phyloP scores from a whole-genome alignment of 768 basidiomycete genomes.

The Termitomyces heimii region DNA sequence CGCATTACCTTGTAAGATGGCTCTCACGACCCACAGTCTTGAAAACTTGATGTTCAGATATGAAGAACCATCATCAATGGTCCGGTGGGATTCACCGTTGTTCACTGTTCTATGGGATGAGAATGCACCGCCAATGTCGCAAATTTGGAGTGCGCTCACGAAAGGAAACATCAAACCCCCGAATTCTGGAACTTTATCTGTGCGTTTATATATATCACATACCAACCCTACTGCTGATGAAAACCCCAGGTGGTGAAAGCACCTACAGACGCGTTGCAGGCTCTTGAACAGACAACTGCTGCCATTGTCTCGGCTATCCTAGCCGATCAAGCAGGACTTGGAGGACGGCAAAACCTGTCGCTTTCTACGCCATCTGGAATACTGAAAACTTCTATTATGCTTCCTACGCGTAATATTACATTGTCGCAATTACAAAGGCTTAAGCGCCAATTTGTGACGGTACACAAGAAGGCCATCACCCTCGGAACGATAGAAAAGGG shows the following conservation, averaged over 20 bases:
- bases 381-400: conserved; percentile 41
- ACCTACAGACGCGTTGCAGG: conserved; percentile 81
- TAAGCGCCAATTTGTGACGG: conserved; percentile 86
- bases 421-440: conserved; percentile 84
- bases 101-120: conserved; percentile 82
- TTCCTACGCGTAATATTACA: conserved; percentile 70
- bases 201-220: conserved; percentile 25
- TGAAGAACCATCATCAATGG: conserved; percentile 97
- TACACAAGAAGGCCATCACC: conserved; percentile 87
- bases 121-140: conserved; percentile 52
- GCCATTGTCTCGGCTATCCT: conserved; percentile 69
- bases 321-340: conserved; percentile 49
- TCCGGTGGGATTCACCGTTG: conserved; percentile 97
- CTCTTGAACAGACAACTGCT: conserved; percentile 75
- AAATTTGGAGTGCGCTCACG: conserved; percentile 79
- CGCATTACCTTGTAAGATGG: background rate
- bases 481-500: conserved; percentile 78
- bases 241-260: conserved; percentile 63
- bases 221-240: background rate
- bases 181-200: conserved; percentile 75
- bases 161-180: conserved; percentile 81
- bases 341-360: conserved; percentile 45
- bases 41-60: conserved; percentile 84
- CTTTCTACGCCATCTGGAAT: conserved; percentile 35
- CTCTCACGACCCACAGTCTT: conserved; percentile 39